These are phyloP conservation scores for Candida maesae DNA, from an alignment of 805 yeast genomes.

Conservation along the genomic window DNA sequence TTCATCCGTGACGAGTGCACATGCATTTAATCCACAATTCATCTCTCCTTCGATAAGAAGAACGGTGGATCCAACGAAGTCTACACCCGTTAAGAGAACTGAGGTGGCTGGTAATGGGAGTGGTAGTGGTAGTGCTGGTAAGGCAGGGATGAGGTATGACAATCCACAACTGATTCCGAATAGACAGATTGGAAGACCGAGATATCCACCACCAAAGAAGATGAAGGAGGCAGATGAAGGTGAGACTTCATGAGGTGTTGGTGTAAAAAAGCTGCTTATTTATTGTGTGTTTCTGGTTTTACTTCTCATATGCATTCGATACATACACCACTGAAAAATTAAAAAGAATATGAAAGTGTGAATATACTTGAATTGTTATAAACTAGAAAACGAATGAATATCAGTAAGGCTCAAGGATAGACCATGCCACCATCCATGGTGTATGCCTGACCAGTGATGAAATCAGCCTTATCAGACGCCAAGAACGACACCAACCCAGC, in stretches of 20 bases:
- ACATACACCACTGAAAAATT: too few relatives aligned
- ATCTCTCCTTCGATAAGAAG: slow-evolving; percentile 53
- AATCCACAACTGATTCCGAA: slow-evolving; percentile 26
- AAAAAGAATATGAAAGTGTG: too few relatives aligned
- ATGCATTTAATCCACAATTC: slow-evolving; percentile 52
- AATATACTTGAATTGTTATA: too few relatives aligned
- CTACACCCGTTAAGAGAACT: slow-evolving; percentile 55
- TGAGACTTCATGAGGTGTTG: not conserved
- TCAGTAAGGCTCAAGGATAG: slow-evolving; percentile 15
- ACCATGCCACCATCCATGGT: slow-evolving; percentile 37
- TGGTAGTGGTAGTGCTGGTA: too few relatives aligned
- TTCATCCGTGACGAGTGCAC: slow-evolving; percentile 32
- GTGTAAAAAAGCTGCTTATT: not conserved
- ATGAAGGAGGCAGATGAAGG: slow-evolving; percentile 5
- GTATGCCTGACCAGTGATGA: slow-evolving; percentile 33
- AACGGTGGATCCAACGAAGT: slow-evolving; percentile 64
- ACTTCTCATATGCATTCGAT: too few relatives aligned
- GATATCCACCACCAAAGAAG: slow-evolving; percentile 24
- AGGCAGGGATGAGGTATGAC: slow-evolving; percentile 24
- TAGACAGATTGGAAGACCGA: slow-evolving; percentile 29
- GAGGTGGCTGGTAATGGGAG: too few relatives aligned
- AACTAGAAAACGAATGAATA: too few relatives aligned
- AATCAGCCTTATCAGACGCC: slow-evolving; percentile 34
- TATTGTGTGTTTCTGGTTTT: too few relatives aligned
- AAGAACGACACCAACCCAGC: slow-evolving; percentile 34